Evolutionary conservation across 139 green algal species (phyloP).

Genomic region (Dunaliella sp.): DNA sequence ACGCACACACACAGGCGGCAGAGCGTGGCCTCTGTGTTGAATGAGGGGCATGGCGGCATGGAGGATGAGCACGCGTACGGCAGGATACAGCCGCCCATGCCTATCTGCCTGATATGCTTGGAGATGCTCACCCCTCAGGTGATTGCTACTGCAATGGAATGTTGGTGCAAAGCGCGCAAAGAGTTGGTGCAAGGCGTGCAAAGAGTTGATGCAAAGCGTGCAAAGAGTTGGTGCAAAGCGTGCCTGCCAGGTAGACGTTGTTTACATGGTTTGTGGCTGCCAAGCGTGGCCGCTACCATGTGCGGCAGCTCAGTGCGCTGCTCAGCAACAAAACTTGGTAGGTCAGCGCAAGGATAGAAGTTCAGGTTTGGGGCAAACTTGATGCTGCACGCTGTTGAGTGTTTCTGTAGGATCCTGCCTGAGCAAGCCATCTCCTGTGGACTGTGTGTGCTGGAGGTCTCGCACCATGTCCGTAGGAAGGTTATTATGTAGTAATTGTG

Average conservation of each 20-base stretch:
- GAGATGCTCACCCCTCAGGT: conserved; percentile 61
- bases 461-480: too few species aligned
- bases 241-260: neutral
- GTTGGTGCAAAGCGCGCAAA: neutral
- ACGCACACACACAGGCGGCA: neutral
- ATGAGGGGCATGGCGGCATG: neutral
- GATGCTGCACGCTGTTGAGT: too few species aligned
- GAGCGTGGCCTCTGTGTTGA: neutral
- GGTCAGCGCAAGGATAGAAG: too few species aligned
- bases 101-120: conserved; percentile 80
- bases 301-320: neutral
- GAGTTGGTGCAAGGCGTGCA: neutral
- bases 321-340: neutral
- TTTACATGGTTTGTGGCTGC: neutral
- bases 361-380: too few species aligned
- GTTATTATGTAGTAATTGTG: too few species aligned
- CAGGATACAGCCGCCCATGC: conserved; percentile 4
- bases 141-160: too few species aligned
- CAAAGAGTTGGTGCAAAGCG: neutral
- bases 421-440: too few species aligned
- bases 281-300: neutral
- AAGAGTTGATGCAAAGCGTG: neutral
- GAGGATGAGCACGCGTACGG: neutral
- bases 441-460: too few species aligned
- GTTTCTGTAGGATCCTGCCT: too few species aligned